Evolutionary conservation across 2,329 filamentous ascomycete species (phyloP).

Genomic region (Nothophoma quercina): DNA sequence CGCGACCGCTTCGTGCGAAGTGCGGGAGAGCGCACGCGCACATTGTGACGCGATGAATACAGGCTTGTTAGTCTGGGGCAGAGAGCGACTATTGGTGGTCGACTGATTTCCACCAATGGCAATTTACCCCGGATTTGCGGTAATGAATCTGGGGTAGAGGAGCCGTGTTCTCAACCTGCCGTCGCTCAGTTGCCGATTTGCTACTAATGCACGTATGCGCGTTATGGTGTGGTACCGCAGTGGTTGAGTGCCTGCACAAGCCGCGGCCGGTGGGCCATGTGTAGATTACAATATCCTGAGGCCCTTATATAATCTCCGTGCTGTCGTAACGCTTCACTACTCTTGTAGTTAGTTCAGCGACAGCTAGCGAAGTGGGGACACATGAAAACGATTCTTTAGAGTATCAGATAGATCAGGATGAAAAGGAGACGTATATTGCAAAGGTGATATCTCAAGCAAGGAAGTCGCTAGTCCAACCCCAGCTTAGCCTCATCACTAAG

Average conservation of each 20-base stretch:
- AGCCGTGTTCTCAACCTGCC: not conserved
- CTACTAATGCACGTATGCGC: not conserved
- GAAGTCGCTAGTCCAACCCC: too few relatives aligned
- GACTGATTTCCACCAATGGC: constrained; percentile 8
- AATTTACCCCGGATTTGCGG: constrained; percentile 4
- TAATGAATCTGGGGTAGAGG: constrained; percentile 8
- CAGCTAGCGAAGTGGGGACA: too few relatives aligned
- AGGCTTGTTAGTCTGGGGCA: not conserved
- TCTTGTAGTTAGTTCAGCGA: too few relatives aligned
- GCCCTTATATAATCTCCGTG: not conserved
- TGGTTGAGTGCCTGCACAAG: not conserved
- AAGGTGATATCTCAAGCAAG: too few relatives aligned
- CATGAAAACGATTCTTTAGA: too few relatives aligned
- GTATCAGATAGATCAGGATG: too few relatives aligned
- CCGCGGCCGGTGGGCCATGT: not conserved
- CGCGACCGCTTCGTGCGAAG: not conserved
- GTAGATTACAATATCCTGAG: not conserved
- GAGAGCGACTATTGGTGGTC: not conserved
- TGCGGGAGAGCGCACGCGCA: not conserved
- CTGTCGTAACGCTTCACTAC: too few relatives aligned
- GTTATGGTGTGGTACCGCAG: not conserved
- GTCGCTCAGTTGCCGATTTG: not conserved
- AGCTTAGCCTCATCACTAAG: too few relatives aligned
- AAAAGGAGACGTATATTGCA: too few relatives aligned
- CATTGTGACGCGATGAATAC: not conserved